Percentiles rank a stretch among this genome's conserved stretches.
Conservation (phyloP, 2,329 filamentous ascomycete species). For the Colletotrichum orbiculare region DNA sequence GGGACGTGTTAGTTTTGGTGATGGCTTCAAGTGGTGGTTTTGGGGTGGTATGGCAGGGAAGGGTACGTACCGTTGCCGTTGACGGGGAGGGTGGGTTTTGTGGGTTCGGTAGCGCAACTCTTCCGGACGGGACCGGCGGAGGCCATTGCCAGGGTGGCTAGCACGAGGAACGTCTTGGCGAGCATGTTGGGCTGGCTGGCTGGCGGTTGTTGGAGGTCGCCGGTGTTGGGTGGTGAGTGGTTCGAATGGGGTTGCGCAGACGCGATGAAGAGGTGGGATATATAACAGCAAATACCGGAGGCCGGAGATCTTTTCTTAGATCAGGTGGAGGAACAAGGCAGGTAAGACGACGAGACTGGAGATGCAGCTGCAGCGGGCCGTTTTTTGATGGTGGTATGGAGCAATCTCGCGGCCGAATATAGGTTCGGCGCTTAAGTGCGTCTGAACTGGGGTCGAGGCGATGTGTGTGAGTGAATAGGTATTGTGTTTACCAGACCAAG, state of each 20-base stretch:
- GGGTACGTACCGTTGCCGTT: conserved; percentile 50
- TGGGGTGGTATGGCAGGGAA: background rate
- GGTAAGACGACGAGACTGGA: conserved; percentile 1
- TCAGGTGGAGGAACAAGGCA: conserved; percentile 18
- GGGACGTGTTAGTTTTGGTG: conserved; percentile 34
- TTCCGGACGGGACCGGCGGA: conserved; percentile 42
- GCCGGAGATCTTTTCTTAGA: conserved; percentile 31
- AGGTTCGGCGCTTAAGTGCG: conserved; percentile 36
- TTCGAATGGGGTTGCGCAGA: background rate
- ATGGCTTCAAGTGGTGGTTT: conserved; percentile 7
- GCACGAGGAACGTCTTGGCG: conserved; percentile 46
- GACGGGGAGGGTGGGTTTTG: conserved; percentile 50
- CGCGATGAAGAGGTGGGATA: conserved; percentile 20
- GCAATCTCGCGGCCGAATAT: conserved; percentile 28
- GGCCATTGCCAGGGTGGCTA: conserved; percentile 48
- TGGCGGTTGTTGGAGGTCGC: conserved; percentile 14
- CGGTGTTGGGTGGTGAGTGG: conserved; percentile 3
- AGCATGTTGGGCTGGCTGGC: conserved; percentile 36
- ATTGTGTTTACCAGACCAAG: conserved; percentile 17
- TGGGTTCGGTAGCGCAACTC: conserved; percentile 37
- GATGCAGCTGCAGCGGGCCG: conserved; percentile 27
- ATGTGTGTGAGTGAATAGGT: conserved; percentile 4
- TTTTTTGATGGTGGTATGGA: conserved; percentile 20
- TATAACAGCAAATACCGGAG: conserved; percentile 26
- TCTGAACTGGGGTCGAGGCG: background rate